Percentiles rank a stretch among this genome's conserved stretches.
These are phyloP conservation scores for Carex arenaria DNA, from an alignment of 202 grass and related monocot genomes.

Conservation along the genomic window DNA sequence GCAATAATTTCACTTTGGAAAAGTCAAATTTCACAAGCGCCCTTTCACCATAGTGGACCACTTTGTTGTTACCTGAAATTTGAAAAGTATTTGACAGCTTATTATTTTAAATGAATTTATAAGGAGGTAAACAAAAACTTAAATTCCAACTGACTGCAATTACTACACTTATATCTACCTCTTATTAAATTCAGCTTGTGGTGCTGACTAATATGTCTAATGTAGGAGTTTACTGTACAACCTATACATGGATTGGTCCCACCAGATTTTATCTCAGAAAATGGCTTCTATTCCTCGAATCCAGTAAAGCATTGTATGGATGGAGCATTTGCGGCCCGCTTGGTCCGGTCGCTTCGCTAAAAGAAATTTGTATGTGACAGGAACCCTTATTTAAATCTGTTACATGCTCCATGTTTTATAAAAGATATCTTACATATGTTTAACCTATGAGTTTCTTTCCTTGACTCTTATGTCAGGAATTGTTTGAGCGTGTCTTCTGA, in stretches of 20 bases:
- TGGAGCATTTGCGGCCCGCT: constrained; percentile 82
- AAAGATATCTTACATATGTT: background rate
- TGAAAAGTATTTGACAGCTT: background rate
- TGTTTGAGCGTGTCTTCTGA: background rate
- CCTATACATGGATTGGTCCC: constrained; percentile 64
- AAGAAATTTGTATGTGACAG: background rate
- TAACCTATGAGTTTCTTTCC: background rate
- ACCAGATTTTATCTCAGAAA: constrained; percentile 59
- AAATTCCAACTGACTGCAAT: background rate
- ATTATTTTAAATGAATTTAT: background rate
- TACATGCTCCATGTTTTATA: background rate
- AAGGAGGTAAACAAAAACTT: background rate
- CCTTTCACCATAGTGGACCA: background rate
- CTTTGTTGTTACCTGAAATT: background rate
- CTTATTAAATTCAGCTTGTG: background rate
- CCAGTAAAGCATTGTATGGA: constrained; percentile 81
- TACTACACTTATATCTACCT: background rate
- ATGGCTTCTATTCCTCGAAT: constrained; percentile 89
- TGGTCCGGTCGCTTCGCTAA: constrained; percentile 42
- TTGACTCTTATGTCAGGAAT: background rate
- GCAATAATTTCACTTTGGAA: background rate
- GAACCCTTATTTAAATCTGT: background rate
- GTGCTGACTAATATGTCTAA: constrained; percentile 2
- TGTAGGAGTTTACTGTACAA: constrained; percentile 63
- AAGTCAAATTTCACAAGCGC: background rate